Evolutionary conservation across 345 rosid genomes (phyloP).

Genomic region (Clausena lansium): DNA sequence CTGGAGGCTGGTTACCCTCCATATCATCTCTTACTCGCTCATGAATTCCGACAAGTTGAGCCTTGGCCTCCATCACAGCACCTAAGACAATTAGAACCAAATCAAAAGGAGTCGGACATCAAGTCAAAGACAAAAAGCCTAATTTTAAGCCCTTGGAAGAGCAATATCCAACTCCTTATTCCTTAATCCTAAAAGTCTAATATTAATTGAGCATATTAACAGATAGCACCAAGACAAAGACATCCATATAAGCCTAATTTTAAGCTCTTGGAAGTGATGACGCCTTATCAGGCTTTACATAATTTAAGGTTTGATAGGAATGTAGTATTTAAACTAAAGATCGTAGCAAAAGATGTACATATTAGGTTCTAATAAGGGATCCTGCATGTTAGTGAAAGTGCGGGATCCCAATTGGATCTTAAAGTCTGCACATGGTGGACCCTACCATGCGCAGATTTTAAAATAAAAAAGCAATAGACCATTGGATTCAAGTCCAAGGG

Average conservation of each 20-base stretch:
- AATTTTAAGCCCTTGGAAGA: not conserved
- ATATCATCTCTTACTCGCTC: conserved; percentile 88
- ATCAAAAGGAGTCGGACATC: not conserved
- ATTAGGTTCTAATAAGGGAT: too few relatives aligned
- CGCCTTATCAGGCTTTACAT: not conserved
- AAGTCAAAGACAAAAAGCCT: not conserved
- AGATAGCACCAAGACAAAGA: too few relatives aligned
- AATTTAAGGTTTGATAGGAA: not conserved
- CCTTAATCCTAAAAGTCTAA: too few relatives aligned
- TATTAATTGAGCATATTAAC: too few relatives aligned
- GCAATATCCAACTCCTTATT: not conserved
- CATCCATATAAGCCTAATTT: too few relatives aligned
- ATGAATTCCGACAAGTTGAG: conserved; percentile 82
- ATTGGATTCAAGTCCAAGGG: too few relatives aligned
- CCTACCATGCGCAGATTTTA: too few relatives aligned
- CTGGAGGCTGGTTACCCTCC: conserved; percentile 50
- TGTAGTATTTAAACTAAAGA: not conserved
- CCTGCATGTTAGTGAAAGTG: too few relatives aligned
- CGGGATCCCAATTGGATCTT: too few relatives aligned
- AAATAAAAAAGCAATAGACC: too few relatives aligned
- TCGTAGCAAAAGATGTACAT: not conserved
- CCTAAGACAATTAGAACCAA: conserved; percentile 40
- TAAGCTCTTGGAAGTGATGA: too few relatives aligned
- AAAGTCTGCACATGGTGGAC: too few relatives aligned
- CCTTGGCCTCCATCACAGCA: conserved; percentile 73